These are phyloP conservation scores for Tubosaeta sp. DNA, from an alignment of 768 basidiomycete genomes.

Conservation along the genomic window DNA sequence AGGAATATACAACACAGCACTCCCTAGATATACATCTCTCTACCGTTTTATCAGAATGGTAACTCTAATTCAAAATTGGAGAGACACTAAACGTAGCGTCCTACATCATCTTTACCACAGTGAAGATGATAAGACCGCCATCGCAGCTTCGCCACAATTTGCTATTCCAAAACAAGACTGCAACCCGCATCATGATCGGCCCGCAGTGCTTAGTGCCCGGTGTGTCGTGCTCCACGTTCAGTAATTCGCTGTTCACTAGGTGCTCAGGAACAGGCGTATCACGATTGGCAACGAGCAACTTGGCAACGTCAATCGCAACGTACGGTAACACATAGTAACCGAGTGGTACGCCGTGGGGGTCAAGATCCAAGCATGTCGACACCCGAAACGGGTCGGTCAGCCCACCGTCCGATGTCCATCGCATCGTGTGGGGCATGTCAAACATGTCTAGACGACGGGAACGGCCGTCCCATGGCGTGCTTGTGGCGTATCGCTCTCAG, in stretches of 20 bases:
- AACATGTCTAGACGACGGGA: background rate
- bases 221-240: background rate
- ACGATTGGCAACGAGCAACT: background rate
- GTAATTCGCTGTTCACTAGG: background rate
- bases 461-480: background rate
- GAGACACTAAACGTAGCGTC: background rate
- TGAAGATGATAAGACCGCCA: background rate
- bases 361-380: background rate
- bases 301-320: background rate
- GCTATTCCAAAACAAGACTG: background rate
- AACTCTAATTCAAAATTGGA: background rate
- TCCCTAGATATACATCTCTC: background rate
- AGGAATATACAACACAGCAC: background rate
- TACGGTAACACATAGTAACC: background rate
- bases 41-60: background rate
- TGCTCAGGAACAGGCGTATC: background rate
- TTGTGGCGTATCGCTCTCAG: background rate
- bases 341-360: background rate
- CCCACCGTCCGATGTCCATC: too few relatives aligned
- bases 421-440: too few relatives aligned
- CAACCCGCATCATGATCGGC: constrained; percentile 2
- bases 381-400: background rate
- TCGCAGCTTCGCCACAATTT: background rate
- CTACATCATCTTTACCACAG: background rate
- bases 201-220: background rate